Conservation (phyloP, 2,329 filamentous ascomycete species). For the Venturia asperata region DNA sequence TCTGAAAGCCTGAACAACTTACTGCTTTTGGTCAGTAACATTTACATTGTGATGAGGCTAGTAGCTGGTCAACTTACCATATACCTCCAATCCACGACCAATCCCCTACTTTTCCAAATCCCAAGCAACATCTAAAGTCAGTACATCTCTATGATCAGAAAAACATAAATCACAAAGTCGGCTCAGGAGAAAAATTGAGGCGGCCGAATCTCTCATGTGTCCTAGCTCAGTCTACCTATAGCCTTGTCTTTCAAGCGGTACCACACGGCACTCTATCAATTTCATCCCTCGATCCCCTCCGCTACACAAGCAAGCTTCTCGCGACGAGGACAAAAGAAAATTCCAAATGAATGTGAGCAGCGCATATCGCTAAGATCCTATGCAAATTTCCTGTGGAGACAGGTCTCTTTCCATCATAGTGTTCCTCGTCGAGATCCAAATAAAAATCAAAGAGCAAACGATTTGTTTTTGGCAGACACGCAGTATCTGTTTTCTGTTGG, state of each 20-base stretch:
- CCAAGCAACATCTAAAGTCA: neutral
- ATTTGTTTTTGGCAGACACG: slow-evolving; percentile 12
- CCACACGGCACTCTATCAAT: slow-evolving; percentile 4
- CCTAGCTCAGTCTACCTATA: slow-evolving; percentile 14
- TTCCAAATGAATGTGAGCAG: slow-evolving; percentile 10
- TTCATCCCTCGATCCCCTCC: slow-evolving; percentile 6
- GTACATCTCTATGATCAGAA: neutral
- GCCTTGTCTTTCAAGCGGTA: slow-evolving; percentile 17
- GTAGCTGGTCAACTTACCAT: neutral
- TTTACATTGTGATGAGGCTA: neutral
- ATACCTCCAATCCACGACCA: neutral
- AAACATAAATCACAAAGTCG: neutral
- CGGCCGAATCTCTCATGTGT: slow-evolving; percentile 19
- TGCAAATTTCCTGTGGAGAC: slow-evolving; percentile 13
- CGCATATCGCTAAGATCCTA: slow-evolving; percentile 14
- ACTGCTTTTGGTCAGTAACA: neutral
- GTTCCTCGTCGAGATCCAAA: slow-evolving; percentile 3
- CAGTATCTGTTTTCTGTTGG: neutral
- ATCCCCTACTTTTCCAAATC: no score
- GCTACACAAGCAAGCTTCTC: slow-evolving; percentile 16
- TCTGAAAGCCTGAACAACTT: neutral
- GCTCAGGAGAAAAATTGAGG: slow-evolving; percentile 6
- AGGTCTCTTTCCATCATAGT: slow-evolving; percentile 12
- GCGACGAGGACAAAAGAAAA: slow-evolving; percentile 19
- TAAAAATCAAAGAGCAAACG: slow-evolving; percentile 11